Conservation (phyloP, 257 asterid genomes). For the Galeopsis tetrahit region DNA sequence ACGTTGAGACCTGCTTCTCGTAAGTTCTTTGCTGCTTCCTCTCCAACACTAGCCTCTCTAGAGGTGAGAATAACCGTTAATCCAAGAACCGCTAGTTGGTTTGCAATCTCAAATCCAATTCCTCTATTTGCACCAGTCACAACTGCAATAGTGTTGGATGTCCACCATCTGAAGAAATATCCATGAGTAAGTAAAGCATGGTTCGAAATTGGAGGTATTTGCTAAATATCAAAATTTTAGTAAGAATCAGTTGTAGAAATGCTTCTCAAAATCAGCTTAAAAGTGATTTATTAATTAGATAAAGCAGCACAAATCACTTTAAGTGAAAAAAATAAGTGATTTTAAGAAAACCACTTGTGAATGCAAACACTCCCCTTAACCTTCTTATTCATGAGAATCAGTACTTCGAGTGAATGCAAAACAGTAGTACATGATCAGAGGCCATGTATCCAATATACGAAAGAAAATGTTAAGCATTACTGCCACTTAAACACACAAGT, state of each 20-base stretch:
- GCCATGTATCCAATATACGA: background rate
- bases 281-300: background rate
- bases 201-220: background rate
- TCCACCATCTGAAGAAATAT: slow-evolving; percentile 78
- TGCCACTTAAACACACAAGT: background rate
- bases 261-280: background rate
- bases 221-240: background rate
- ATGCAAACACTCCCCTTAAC: too few relatives aligned
- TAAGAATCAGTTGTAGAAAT: background rate
- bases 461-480: background rate
- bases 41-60: slow-evolving; percentile 66
- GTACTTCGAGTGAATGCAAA: too few relatives aligned
- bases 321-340: background rate
- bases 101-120: slow-evolving; percentile 86
- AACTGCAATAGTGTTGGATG: slow-evolving; percentile 71
- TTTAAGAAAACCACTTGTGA: too few relatives aligned
- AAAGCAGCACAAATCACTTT: too few relatives aligned
- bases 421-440: background rate
- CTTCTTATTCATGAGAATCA: background rate
- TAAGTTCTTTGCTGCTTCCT: slow-evolving; percentile 64
- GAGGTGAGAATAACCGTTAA: slow-evolving; percentile 81
- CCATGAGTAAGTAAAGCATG: background rate
- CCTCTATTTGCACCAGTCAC: slow-evolving; percentile 98
- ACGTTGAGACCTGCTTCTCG: slow-evolving; percentile 72
- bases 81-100: slow-evolving; percentile 72